A percentile compares a stretch with the other conserved stretches of the same genome.
Evolutionary conservation across 1,284 basidiomycete genomes (phyloP).

Genomic region (Lignosus rhinocerotis): DNA sequence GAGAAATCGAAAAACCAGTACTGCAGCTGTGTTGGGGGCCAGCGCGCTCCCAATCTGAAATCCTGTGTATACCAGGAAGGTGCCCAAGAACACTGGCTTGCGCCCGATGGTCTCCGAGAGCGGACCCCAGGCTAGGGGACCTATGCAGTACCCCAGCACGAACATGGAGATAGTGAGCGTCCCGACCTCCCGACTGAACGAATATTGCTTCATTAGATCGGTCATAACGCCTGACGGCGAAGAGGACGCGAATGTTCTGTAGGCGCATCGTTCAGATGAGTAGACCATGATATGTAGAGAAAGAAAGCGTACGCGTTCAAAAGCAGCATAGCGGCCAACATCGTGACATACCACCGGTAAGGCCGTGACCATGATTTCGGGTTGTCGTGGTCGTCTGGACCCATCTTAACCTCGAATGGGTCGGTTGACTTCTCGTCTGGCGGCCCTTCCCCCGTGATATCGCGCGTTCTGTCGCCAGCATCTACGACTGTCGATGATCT

Average conservation of each 20-base stretch:
- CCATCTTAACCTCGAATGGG: slow-evolving; percentile 41
- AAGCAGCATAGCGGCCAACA: slow-evolving; percentile 59
- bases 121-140: slow-evolving; percentile 67
- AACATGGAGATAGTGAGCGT: slow-evolving; percentile 42
- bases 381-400: slow-evolving; percentile 41
- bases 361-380: slow-evolving; percentile 62
- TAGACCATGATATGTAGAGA: too few relatives aligned
- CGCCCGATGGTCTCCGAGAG: slow-evolving; percentile 60
- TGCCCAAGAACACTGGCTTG: slow-evolving; percentile 63
- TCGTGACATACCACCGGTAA: slow-evolving; percentile 68
- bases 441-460: slow-evolving; percentile 28
- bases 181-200: slow-evolving; percentile 51
- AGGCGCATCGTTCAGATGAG: slow-evolving; percentile 6
- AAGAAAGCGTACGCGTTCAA: slow-evolving; percentile 60
- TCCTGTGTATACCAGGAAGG: slow-evolving; percentile 32
- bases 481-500: slow-evolving; percentile 21
- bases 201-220: slow-evolving; percentile 51
- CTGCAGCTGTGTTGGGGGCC: slow-evolving; percentile 52
- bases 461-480: slow-evolving; percentile 27
- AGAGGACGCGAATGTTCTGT: slow-evolving; percentile 62
- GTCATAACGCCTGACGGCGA: slow-evolving; percentile 51
- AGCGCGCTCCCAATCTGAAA: slow-evolving; percentile 71
- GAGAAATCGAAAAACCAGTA: slow-evolving; percentile 69
- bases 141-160: slow-evolving; percentile 48
- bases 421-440: slow-evolving; percentile 32